Evolutionary conservation across 352 stramenopile species (phyloP).

Genomic region (Globisporangium mamillatum): DNA sequence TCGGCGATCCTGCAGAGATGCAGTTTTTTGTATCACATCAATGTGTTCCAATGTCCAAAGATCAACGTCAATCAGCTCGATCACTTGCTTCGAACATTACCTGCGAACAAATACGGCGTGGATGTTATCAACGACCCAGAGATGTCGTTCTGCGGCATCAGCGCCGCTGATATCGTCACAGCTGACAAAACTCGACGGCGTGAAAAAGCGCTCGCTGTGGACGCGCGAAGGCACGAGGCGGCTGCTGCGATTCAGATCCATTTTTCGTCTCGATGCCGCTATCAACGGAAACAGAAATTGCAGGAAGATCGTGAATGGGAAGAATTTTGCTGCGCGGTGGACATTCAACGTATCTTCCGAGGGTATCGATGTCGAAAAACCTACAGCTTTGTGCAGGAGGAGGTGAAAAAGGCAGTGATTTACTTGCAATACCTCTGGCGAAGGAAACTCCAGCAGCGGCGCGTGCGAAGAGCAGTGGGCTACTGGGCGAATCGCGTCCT

Average conservation of each 20-base stretch:
- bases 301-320: slow-evolving; percentile 35
- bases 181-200: slow-evolving; percentile 35
- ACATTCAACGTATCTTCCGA: slow-evolving; percentile 58
- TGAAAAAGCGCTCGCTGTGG: slow-evolving; percentile 23
- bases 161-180: slow-evolving; percentile 30
- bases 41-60: slow-evolving; percentile 37
- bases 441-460: slow-evolving; percentile 37
- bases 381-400: slow-evolving; percentile 37
- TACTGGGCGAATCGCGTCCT: slow-evolving; percentile 61
- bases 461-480: slow-evolving; percentile 42
- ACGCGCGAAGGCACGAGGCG: slow-evolving; percentile 23
- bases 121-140: slow-evolving; percentile 53
- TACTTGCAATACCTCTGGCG: slow-evolving; percentile 66
- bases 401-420: slow-evolving; percentile 36
- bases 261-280: slow-evolving; percentile 33
- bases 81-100: slow-evolving; percentile 19
- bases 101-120: slow-evolving; percentile 35
- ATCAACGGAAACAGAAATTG: slow-evolving; percentile 21
- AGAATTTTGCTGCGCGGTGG: slow-evolving; percentile 46
- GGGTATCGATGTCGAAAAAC: slow-evolving; percentile 37
- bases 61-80: slow-evolving; percentile 28
- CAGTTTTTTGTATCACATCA: slow-evolving; percentile 42
- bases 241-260: slow-evolving; percentile 43
- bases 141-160: slow-evolving; percentile 41
- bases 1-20: slow-evolving; percentile 34